Base-by-base conservation (phyloP, 148 eudicot species). In the Cornus florida region DNA sequence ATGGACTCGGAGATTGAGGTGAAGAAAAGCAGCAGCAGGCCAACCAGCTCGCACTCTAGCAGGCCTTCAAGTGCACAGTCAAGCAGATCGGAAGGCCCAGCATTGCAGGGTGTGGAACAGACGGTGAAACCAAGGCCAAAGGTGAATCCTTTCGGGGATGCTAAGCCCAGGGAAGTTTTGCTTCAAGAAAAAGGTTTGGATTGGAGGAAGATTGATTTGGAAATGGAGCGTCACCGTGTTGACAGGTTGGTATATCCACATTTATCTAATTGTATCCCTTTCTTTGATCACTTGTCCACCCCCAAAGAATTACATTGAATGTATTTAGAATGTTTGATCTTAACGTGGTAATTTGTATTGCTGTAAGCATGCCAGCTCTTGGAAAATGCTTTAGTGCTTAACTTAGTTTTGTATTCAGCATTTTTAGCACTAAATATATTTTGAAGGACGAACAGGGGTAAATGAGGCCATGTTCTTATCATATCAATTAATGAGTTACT, bases 131-230 rank as follows among this genome's bases (percentile, higher is more conserved):
- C 85, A 5, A 91, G 86, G 87, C 86, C 90, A 0, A 96, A 91
- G 83, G 97, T 93, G 82, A 96, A 96, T 80, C 99, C 99, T 14
- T 96, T 96, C 80, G 99, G 99, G 46, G 94, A 96, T 88, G 99
- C 99, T 33, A 96, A 93, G 86, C 99, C 99, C 43, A 91, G 98
- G 82, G 99, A 96, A 81, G 90, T 96, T 71, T 91, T 96, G 87
- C 86, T 96, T 75, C 80, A 91, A 82, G 78, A 96, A 83, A 92
- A 93, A 84, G 99, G 99, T 56, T 77, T 93, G 88, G 97, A 96
- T 83, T 96, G 97, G 97, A 92, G 91, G 88, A 96, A 96, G 86
- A 91, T 93, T 82, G 99, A 96, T 86, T 84, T 91, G 79, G 93
- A 96, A 22, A 85, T 96, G 83, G 99, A 93, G 77, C 93, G 84